Conservation (phyloP, 176 grass and related monocot genomes). For the Themeda triandra region DNA sequence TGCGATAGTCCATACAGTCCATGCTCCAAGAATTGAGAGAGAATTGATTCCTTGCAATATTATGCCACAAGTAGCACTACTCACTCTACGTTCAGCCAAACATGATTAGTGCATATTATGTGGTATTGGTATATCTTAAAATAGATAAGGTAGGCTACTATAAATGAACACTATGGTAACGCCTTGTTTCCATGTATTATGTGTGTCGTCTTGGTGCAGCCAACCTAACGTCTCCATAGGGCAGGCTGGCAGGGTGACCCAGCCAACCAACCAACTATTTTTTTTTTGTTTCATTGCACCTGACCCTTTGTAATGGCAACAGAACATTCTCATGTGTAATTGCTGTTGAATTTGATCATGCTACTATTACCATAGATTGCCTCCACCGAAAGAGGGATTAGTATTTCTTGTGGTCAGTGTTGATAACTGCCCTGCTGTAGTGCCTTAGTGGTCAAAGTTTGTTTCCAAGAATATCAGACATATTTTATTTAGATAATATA, state of each 20-base stretch:
- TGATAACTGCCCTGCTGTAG: constrained; percentile 1
- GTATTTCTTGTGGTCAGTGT: background rate
- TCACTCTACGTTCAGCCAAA: too few species aligned
- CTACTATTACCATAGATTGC: background rate
- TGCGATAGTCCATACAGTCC: too few species aligned
- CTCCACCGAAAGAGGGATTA: background rate
- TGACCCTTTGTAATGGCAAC: background rate
- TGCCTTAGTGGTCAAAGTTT: background rate
- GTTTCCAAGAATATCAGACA: constrained; percentile 10
- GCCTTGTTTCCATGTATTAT: background rate
- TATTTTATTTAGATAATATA: background rate
- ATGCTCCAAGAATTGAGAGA: too few species aligned
- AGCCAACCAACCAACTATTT: background rate
- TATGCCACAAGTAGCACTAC: too few species aligned
- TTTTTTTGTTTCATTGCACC: background rate
- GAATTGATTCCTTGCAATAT: too few species aligned
- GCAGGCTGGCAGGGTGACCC: background rate
- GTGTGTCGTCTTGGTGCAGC: background rate
- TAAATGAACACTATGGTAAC: background rate
- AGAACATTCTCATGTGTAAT: background rate
- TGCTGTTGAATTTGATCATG: background rate
- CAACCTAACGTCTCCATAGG: background rate
- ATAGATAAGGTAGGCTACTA: background rate
- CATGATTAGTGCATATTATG: background rate
- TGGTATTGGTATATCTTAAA: background rate